Percentiles rank a stretch among this genome's conserved stretches.
These are phyloP conservation scores for Kluyveromyces sp. DNA, from an alignment of 1,139 yeast genomes.

Conservation along the genomic window DNA sequence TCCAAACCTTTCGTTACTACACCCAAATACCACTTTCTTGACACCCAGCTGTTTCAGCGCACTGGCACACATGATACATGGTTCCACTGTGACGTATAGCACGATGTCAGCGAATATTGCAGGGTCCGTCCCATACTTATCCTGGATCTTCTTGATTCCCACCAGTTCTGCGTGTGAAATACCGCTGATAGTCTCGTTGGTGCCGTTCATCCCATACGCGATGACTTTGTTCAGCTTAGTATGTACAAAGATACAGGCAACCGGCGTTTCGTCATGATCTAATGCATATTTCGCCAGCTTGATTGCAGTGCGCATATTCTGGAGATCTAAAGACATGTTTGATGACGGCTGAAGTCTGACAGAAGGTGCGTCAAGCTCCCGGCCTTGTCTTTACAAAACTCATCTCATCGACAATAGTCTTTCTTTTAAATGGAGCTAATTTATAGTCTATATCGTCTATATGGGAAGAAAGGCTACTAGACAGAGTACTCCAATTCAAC, in stretches of 20 bases:
- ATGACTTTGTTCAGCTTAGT: constrained; percentile 41
- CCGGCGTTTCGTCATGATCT: constrained; percentile 57
- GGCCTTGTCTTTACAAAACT: not conserved
- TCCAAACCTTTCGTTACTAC: constrained; percentile 92
- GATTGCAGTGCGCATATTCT: constrained; percentile 46
- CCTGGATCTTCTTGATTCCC: constrained; percentile 56
- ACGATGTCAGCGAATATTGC: constrained; percentile 45
- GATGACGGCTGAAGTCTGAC: not conserved
- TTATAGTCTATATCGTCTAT: not conserved
- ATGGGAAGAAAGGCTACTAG: not conserved
- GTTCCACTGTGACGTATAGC: constrained; percentile 92
- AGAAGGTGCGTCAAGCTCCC: not conserved
- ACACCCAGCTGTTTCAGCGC: constrained; percentile 78
- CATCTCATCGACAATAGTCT: not conserved
- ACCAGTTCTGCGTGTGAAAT: constrained; percentile 89
- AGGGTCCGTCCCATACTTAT: constrained; percentile 20
- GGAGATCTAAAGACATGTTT: not conserved
- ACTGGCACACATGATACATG: constrained; percentile 97
- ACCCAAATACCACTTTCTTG: constrained; percentile 72
- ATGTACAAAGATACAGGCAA: constrained; percentile 61
- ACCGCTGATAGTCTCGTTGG: constrained; percentile 79
- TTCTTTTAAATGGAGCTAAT: not conserved
- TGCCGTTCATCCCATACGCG: constrained; percentile 81
- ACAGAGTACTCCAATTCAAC: too few species aligned
- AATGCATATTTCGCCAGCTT: constrained; percentile 51